Evolutionary conservation across 2,329 filamentous ascomycete species (phyloP).

Genomic region (Trichoderma atroviride): DNA sequence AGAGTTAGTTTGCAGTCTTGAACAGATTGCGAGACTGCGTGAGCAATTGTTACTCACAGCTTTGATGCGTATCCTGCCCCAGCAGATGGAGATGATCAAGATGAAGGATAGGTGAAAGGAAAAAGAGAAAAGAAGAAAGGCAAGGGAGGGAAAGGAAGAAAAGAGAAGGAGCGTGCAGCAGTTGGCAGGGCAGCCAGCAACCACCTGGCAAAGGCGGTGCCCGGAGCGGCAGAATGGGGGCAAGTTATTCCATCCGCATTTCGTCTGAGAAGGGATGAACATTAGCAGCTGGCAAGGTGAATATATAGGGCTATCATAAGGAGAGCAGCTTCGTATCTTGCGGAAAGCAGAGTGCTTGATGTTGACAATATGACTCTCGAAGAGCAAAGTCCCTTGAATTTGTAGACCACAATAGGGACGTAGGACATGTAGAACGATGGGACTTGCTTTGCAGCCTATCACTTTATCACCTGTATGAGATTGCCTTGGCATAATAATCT

Average conservation of each 20-base stretch:
- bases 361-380: not conserved
- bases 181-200: not conserved
- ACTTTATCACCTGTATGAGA: not conserved
- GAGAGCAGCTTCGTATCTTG: not conserved
- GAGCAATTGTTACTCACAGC: not conserved
- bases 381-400: not conserved
- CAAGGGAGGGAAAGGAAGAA: not conserved
- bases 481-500: not conserved
- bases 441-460: not conserved
- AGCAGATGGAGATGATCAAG: not conserved
- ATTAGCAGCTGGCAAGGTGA: not conserved
- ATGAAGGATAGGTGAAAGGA: not conserved
- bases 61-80: not conserved
- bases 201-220: slow-evolving; percentile 6
- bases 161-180: not conserved
- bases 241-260: slow-evolving; percentile 19
- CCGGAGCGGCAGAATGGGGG: slow-evolving; percentile 15
- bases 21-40: not conserved
- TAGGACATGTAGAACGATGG: not conserved
- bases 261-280: not conserved
- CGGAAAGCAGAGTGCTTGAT: not conserved
- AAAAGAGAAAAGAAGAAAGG: not conserved
- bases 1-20: not conserved
- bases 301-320: not conserved
- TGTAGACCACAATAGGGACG: not conserved